Base-by-base conservation (phyloP, 2,329 filamentous ascomycete genomes). In the Penicillium frequentans region DNA sequence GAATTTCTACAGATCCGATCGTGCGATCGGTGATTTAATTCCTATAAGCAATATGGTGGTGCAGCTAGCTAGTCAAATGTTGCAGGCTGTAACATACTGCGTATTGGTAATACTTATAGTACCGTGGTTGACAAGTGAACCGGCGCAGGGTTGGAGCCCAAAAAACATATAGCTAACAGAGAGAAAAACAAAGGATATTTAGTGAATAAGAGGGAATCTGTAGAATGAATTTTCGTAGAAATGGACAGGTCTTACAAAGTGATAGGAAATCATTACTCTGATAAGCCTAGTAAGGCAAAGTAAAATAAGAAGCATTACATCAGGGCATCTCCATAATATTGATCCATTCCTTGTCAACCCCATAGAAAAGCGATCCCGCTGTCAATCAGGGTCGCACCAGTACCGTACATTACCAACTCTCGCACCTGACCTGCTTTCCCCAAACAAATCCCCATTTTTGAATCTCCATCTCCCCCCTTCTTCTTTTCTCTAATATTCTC, bases 391-490 rank as follows among this genome's bases (percentile, higher is more conserved):
- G 60, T 63, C 51, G 56, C 60, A 63, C 56, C 49, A 46, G 26
- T 60, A 61, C 58, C 48, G 55, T 62, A 62, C 39, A 49, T 54
- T 57, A 50, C 52, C 53, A 48, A 31, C 21, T 37, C 33, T 49
- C 52, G 58, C 60, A 59, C 60, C 58, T 63, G 60, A 63, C 60
- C 57, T 56, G 35, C 50, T 24, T 21, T 42, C 55, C 55, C 55
- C 42, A 61, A 58, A 55, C 49, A 55, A 53, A 42, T 55, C 45
- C 44, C 56, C 26, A 50, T 43, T 46, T 49, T 46, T 27, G n/a
- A 55, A 46, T 52, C 47, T 55, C 54, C 49, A 46, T 46, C 52
- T 52, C 56, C 49, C 46, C 26, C 46, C 55, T 49, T 52, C 52
- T 48, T 47, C 52, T 60, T 50, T 42, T 50, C 45, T 29, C 57